phyloP scores from a whole-genome alignment of 2,329 filamentous ascomycete species.

The Cladosporium sp. region DNA sequence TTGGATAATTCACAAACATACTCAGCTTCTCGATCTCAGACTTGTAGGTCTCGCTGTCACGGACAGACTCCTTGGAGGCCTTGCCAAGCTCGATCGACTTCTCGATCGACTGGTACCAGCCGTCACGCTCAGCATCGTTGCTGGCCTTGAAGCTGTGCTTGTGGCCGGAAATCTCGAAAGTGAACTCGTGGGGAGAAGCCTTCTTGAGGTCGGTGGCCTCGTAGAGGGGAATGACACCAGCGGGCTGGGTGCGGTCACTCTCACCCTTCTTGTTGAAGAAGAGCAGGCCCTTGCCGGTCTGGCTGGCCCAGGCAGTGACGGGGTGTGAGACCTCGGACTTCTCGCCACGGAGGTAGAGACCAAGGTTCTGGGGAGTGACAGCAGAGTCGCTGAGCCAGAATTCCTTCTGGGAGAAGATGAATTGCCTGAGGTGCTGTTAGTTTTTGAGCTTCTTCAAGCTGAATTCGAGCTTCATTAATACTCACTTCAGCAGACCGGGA shows the following conservation, averaged over 20 bases:
- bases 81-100: constrained; percentile 82
- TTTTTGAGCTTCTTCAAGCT: constrained; percentile 7
- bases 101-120: constrained; percentile 87
- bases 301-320: constrained; percentile 82
- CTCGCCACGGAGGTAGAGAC: constrained; percentile 80
- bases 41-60: constrained; percentile 86
- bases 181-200: constrained; percentile 79
- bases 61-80: constrained; percentile 71
- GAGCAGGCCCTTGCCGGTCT: constrained; percentile 93
- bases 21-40: constrained; percentile 71
- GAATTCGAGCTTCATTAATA: constrained; percentile 25
- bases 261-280: constrained; percentile 83
- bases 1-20: constrained; percentile 41
- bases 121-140: constrained; percentile 76
- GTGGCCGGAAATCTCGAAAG: constrained; percentile 79
- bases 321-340: constrained; percentile 79
- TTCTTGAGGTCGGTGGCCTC: constrained; percentile 72
- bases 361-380: constrained; percentile 73
- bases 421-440: constrained; percentile 61
- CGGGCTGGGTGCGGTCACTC: constrained; percentile 74
- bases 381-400: constrained; percentile 68
- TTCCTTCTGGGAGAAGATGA: constrained; percentile 89
- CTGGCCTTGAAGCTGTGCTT: constrained; percentile 93
- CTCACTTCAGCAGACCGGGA: constrained; percentile 87
- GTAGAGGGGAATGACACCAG: constrained; percentile 67